Evolutionary conservation across 768 basidiomycete species (phyloP).

Genomic region (Nevesoporus exiguus): DNA sequence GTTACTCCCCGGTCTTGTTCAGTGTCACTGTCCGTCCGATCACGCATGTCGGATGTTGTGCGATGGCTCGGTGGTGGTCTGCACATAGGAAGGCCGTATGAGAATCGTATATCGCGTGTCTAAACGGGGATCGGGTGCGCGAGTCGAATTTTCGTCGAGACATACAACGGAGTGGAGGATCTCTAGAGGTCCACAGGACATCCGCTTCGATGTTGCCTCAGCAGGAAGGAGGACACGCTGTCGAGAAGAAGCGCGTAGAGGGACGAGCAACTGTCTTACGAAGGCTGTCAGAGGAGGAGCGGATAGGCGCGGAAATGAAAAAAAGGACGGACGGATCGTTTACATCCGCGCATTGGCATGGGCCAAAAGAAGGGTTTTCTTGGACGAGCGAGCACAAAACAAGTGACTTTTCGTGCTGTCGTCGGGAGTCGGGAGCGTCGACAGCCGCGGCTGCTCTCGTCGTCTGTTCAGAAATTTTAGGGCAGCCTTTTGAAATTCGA

Average conservation of each 20-base stretch:
- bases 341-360: constrained; percentile 32
- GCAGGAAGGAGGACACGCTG: constrained; percentile 4
- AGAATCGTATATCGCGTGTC: constrained; percentile 13
- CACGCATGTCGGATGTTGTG: constrained; percentile 14
- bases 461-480: constrained; percentile 24
- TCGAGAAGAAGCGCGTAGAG: constrained; percentile 9
- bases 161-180: constrained; percentile 16
- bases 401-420: constrained; percentile 20
- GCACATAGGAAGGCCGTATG: constrained; percentile 26
- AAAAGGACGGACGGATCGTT: constrained; percentile 24
- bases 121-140: constrained; percentile 16
- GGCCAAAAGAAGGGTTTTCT: constrained; percentile 19
- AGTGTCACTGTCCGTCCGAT: constrained; percentile 38
- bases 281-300: constrained; percentile 9
- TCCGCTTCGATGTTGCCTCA: constrained; percentile 18
- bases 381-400: constrained; percentile 20
- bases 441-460: constrained; percentile 22
- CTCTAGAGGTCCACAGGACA: constrained; percentile 19
- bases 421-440: constrained; percentile 25
- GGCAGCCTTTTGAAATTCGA: constrained; percentile 26
- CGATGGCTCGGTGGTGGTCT: constrained; percentile 20
- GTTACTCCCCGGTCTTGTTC: constrained; percentile 47
- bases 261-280: constrained; percentile 1
- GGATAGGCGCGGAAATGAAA: constrained; percentile 30
- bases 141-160: constrained; percentile 12